Conservation (phyloP, 805 yeast genomes). For the Diddensiella transvaalensis region DNA sequence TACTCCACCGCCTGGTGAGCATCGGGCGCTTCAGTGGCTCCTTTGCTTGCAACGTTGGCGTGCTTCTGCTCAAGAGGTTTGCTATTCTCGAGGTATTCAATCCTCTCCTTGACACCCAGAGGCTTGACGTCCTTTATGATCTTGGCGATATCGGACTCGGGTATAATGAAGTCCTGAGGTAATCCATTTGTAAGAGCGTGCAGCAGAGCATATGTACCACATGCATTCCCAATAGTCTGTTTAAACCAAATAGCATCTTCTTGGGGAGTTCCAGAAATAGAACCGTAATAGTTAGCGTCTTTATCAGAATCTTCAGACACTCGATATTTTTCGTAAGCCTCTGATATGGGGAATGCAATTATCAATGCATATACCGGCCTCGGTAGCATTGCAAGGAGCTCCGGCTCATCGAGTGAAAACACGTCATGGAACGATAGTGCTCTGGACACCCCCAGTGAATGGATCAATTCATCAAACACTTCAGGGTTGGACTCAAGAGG, state of each 20-base stretch:
- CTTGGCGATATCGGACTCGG: conserved; percentile 28
- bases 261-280: conserved; percentile 20
- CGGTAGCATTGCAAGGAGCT: conserved; percentile 74
- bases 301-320: conserved; percentile 37
- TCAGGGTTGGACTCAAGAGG: conserved; percentile 92
- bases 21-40: conserved; percentile 38
- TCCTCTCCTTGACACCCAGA: conserved; percentile 34
- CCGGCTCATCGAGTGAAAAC: conserved; percentile 79
- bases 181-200: conserved; percentile 51
- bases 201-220: conserved; percentile 86
- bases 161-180: conserved; percentile 29
- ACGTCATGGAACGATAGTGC: conserved; percentile 70
- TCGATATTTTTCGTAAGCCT: conserved; percentile 52
- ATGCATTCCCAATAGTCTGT: conserved; percentile 83
- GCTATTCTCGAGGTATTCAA: conserved; percentile 44
- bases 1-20: conserved; percentile 48
- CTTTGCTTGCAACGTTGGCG: conserved; percentile 34
- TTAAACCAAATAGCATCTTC: conserved; percentile 62
- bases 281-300: conserved; percentile 29
- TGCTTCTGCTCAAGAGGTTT: conserved; percentile 40
- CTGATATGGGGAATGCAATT: conserved; percentile 78
- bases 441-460: conserved; percentile 61
- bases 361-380: conserved; percentile 74
- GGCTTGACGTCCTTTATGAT: conserved; percentile 30
- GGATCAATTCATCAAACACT: conserved; percentile 68